phyloP scores from a whole-genome alignment of 345 rosid species.

The Pistacia atlantica region DNA sequence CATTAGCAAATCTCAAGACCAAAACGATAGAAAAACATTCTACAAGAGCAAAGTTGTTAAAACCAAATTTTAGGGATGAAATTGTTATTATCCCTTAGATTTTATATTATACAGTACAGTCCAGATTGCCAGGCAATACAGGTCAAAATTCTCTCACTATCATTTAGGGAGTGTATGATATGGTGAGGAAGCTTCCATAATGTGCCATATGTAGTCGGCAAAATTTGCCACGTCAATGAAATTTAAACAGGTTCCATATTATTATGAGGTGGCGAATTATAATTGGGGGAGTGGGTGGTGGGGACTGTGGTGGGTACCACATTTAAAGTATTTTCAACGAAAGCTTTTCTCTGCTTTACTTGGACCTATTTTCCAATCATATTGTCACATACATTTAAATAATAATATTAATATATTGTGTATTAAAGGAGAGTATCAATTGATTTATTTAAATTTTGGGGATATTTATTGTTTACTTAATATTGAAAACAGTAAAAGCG shows the following conservation, averaged over 20 bases:
- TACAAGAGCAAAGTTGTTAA: no score
- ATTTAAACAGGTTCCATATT: not conserved
- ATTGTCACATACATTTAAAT: not conserved
- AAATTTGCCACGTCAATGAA: slow-evolving; percentile 14
- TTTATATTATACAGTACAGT: no score
- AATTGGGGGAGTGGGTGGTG: slow-evolving; percentile 10
- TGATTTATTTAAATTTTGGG: no score
- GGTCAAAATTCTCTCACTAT: no score
- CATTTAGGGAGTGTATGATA: not conserved
- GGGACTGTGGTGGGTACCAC: not conserved
- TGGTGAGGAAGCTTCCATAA: slow-evolving; percentile 13
- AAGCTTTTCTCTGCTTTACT: not conserved
- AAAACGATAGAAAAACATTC: no score
- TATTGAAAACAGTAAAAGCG: not conserved
- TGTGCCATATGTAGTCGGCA: not conserved
- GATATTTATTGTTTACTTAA: no score
- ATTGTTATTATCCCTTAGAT: no score
- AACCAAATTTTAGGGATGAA: no score
- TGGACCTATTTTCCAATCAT: not conserved
- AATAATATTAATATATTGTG: not conserved
- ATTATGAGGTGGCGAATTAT: slow-evolving; percentile 11
- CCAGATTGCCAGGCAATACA: no score
- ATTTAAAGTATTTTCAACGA: not conserved
- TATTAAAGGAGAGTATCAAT: not conserved
- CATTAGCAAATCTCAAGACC: no score